A percentile compares a stretch with the other conserved stretches of the same genome.
phyloP scores from a whole-genome alignment of 257 asterid species.

The Knoxia roxburghii region DNA sequence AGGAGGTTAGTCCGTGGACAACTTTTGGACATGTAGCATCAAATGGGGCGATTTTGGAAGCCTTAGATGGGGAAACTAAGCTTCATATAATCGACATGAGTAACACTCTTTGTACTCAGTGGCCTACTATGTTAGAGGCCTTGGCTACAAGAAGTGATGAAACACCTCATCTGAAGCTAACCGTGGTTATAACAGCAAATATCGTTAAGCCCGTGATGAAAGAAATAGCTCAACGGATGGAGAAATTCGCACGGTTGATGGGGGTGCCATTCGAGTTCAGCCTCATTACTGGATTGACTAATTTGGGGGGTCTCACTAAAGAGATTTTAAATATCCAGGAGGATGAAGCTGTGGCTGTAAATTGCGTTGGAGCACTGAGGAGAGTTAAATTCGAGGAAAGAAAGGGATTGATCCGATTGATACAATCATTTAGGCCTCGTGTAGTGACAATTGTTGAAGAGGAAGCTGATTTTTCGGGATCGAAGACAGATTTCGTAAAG shows the following conservation, averaged over 20 bases:
- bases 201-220: constrained; percentile 49
- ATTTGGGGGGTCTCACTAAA: constrained; percentile 43
- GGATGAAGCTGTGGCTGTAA: constrained; percentile 67
- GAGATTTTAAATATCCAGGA: constrained; percentile 44
- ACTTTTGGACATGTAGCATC: constrained; percentile 93
- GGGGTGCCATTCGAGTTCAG: constrained; percentile 89
- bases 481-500: constrained; percentile 37
- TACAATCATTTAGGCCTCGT: constrained; percentile 47
- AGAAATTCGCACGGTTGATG: constrained; percentile 83
- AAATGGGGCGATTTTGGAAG: constrained; percentile 84
- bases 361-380: constrained; percentile 57
- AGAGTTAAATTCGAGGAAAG: constrained; percentile 34
- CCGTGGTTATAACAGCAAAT: constrained; percentile 44
- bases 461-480: constrained; percentile 63
- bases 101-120: constrained; percentile 82
- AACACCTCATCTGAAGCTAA: constrained; percentile 66
- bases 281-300: constrained; percentile 35
- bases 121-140: constrained; percentile 88
- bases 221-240: constrained; percentile 74
- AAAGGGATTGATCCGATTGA: constrained; percentile 24
- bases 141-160: constrained; percentile 74
- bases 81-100: constrained; percentile 79
- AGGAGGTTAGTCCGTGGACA: constrained; percentile 94
- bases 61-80: constrained; percentile 57
- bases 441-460: constrained; percentile 73